Evolutionary conservation across 2,329 filamentous ascomycete species (phyloP).

Genomic region (Sclerotinia trifoliorum): DNA sequence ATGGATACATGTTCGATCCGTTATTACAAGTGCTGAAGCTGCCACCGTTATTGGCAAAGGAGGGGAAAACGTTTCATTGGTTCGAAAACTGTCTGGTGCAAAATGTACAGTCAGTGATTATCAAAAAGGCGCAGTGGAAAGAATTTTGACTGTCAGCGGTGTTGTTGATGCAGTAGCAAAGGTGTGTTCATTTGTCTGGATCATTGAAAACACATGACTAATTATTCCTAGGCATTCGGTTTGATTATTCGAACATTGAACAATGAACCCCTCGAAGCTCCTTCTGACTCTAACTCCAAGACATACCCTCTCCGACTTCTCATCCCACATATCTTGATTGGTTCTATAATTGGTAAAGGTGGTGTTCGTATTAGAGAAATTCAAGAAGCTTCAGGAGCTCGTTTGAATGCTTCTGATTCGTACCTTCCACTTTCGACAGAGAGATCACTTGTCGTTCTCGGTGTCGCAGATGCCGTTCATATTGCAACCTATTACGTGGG

Average conservation of each 20-base stretch:
- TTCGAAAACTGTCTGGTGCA: slow-evolving; percentile 88
- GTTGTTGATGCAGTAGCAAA: slow-evolving; percentile 96
- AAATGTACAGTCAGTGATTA: slow-evolving; percentile 99
- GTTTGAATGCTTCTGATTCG: slow-evolving; percentile 93
- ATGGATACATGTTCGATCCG: slow-evolving; percentile 95
- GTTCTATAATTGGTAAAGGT: slow-evolving; percentile 97
- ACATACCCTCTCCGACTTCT: slow-evolving; percentile 94
- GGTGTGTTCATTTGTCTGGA: slow-evolving; percentile 52
- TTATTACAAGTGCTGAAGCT: slow-evolving; percentile 95
- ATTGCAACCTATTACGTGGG: slow-evolving; percentile 99
- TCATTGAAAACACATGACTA: not conserved
- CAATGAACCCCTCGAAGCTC: slow-evolving; percentile 85
- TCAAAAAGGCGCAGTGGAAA: slow-evolving; percentile 92
- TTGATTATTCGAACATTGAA: slow-evolving; percentile 97
- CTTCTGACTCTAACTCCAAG: slow-evolving; percentile 92
- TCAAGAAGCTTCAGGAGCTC: slow-evolving; percentile 93
- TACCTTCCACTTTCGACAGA: slow-evolving; percentile 94
- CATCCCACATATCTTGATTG: slow-evolving; percentile 95
- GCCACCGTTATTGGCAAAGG: slow-evolving; percentile 98
- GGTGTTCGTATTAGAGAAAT: slow-evolving; percentile 97
- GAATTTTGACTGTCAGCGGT: slow-evolving; percentile 95
- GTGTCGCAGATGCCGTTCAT: slow-evolving; percentile 96
- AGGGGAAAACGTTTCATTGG: slow-evolving; percentile 97
- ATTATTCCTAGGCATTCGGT: slow-evolving; percentile 74
- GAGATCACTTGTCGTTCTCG: slow-evolving; percentile 95